Base-by-base conservation (phyloP, 2,329 filamentous ascomycete genomes). In the Ceratocystis colombiana region DNA sequence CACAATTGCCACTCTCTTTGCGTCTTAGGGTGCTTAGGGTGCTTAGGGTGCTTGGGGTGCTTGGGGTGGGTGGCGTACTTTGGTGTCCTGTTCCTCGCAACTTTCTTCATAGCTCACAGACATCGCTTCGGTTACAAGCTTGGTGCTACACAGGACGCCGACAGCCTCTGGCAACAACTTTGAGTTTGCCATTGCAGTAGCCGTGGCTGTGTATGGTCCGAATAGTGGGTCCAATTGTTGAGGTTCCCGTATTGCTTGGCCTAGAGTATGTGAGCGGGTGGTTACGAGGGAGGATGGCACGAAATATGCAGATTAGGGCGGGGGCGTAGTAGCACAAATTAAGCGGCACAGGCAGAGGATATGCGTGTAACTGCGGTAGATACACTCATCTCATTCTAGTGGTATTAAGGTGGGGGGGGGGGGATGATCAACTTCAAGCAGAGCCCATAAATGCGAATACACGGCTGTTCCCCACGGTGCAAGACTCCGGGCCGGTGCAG, bases 101-200 rank as follows among this genome's bases (percentile, higher is more conserved):
- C 89, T 0, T 77, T 94, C 0, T 78, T 77, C 55, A 76, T 86
- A 1, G 81, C 84, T 2, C 79, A 80, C 62, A 80, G 79, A n/a
- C 75, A 87, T n/a, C 88, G 89, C 0, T 91, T 91, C 67, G 84
- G 84, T 0, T 95, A 95, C 73, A 80, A 80, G 45, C 73, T 91
- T 0, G 81, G 82, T 1, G 80, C 82, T 10, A 93, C 90, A 1
- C 90, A 95, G 75, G 91, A 91, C 88, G 72, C 94, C 96, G 71
- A 95, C 89, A 0, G 92, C 90, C 0, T 88, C 89, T 0, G 96
- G 90, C 73, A 96, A 96, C 73, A 96, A 96, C 73, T 96, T 96
- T 72, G 91, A 96, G 77, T 77, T 96, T 28, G 90, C 91, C 0
- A 96, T 96, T 75, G 90, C 90, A 0, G 90, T 96, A 0, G 89